Conservation (phyloP, 257 asterid genomes). For the Agastache rugosa region DNA sequence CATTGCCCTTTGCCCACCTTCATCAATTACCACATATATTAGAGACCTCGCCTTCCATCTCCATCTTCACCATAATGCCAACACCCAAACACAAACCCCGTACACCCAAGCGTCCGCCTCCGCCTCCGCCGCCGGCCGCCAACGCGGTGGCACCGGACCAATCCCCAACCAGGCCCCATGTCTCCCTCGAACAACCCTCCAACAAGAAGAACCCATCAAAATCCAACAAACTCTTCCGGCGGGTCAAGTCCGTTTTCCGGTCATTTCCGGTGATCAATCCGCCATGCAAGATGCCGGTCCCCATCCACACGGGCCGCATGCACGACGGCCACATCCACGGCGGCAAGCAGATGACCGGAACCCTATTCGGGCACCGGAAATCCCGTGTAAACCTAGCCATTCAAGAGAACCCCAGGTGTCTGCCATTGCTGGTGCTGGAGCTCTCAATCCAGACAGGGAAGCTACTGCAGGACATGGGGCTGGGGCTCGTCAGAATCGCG, state of each 20-base stretch:
- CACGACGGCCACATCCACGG: constrained; percentile 76
- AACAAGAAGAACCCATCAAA: constrained; percentile 55
- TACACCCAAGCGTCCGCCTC: constrained; percentile 39
- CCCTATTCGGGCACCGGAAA: constrained; percentile 76
- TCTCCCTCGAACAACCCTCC: constrained; percentile 54
- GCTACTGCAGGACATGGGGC: constrained; percentile 88
- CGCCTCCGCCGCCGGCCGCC: constrained; percentile 45
- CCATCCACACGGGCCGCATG: constrained; percentile 45
- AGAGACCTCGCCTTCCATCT: constrained; percentile 19
- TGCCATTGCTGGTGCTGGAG: constrained; percentile 76
- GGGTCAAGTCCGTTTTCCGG: constrained; percentile 69
- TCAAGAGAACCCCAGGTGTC: constrained; percentile 76
- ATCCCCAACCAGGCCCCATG: constrained; percentile 43
- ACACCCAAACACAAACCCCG: constrained; percentile 51
- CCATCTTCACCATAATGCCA: constrained; percentile 45
- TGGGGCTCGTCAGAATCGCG: constrained; percentile 81
- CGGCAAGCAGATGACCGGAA: constrained; percentile 84
- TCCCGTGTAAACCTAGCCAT: constrained; percentile 72
- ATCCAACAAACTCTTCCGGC: constrained; percentile 64
- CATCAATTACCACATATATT: constrained; percentile 7
- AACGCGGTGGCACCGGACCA: constrained; percentile 57
- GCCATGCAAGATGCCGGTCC: constrained; percentile 84
- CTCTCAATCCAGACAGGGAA: constrained; percentile 82
- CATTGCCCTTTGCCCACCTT: not conserved
- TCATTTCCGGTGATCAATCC: constrained; percentile 85